These are phyloP conservation scores for Aspergillus funiculosus DNA, from an alignment of 495 filamentous ascomycete genomes.

Conservation along the genomic window DNA sequence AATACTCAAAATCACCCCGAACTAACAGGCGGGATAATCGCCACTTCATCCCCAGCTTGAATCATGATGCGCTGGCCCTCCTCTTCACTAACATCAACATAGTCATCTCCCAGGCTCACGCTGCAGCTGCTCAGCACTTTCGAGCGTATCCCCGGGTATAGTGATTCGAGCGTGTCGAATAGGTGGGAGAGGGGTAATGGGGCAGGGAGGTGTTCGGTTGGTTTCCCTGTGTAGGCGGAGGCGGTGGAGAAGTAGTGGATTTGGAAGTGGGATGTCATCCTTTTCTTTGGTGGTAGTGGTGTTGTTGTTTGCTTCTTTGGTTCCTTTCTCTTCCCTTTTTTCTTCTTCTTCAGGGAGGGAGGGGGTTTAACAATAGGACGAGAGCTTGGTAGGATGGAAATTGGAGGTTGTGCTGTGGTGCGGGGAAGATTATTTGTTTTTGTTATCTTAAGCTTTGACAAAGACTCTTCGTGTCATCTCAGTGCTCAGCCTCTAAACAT, in stretches of 20 bases:
- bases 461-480: too few relatives aligned
- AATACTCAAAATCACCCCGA: slow-evolving; percentile 32
- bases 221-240: slow-evolving; percentile 63
- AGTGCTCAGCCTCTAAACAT: too few relatives aligned
- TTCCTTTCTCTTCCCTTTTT: slow-evolving; percentile 2
- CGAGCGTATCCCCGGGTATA: slow-evolving; percentile 71
- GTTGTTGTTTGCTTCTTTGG: too few relatives aligned
- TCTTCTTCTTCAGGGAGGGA: not conserved
- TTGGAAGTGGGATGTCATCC: slow-evolving; percentile 47
- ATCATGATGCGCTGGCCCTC: slow-evolving; percentile 45
- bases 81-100: slow-evolving; percentile 62
- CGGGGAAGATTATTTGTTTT: not conserved
- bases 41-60: slow-evolving; percentile 79
- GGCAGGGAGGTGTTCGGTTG: slow-evolving; percentile 65
- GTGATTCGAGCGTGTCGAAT: slow-evolving; percentile 65
- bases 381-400: not conserved
- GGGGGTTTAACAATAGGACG: not conserved
- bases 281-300: too few relatives aligned
- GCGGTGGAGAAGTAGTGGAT: slow-evolving; percentile 85
- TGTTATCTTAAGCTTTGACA: too few relatives aligned
- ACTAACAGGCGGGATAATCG: slow-evolving; percentile 95
- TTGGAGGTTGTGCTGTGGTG: slow-evolving; percentile 1
- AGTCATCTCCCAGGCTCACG: slow-evolving; percentile 81
- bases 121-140: slow-evolving; percentile 71
- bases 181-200: slow-evolving; percentile 62